Conservation (phyloP, 2,329 filamentous ascomycete genomes). For the Cladosporium sp. region DNA sequence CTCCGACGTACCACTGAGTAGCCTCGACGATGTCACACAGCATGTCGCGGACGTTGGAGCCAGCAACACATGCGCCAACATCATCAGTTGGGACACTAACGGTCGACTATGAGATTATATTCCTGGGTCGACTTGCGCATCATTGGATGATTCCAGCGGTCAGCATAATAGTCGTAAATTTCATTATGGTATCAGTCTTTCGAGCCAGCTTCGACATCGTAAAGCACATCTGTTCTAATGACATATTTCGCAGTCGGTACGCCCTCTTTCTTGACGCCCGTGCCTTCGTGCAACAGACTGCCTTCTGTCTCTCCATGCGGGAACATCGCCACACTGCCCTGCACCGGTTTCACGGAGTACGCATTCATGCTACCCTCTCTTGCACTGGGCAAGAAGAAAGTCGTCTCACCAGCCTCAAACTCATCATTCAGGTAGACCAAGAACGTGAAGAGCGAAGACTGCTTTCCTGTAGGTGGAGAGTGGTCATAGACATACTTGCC, state of each 20-base stretch:
- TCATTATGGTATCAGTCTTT: background rate
- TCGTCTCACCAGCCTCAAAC: constrained; percentile 68
- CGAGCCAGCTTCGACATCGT: constrained; percentile 49
- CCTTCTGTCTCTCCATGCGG: constrained; percentile 65
- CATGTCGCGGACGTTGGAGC: too few relatives aligned
- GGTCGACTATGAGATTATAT: too few relatives aligned
- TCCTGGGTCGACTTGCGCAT: too few relatives aligned
- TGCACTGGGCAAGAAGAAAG: constrained; percentile 63
- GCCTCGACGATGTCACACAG: too few relatives aligned
- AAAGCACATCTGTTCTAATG: constrained; percentile 67
- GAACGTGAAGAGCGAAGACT: constrained; percentile 67
- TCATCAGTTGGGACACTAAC: too few relatives aligned
- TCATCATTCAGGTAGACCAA: constrained; percentile 68
- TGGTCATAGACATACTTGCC: constrained; percentile 63
- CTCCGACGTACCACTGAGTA: too few relatives aligned
- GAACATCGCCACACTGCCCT: constrained; percentile 65
- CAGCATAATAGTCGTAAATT: background rate
- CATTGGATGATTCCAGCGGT: too few relatives aligned
- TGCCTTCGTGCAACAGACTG: constrained; percentile 65
- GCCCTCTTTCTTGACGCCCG: constrained; percentile 59
- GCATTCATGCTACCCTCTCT: constrained; percentile 65
- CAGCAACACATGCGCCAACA: too few relatives aligned
- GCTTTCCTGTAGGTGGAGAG: constrained; percentile 55
- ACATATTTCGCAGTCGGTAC: constrained; percentile 57
- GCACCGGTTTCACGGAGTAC: constrained; percentile 64